These are phyloP conservation scores for Xylaria sp. DNA, from an alignment of 2,329 filamentous ascomycete genomes.

Conservation along the genomic window DNA sequence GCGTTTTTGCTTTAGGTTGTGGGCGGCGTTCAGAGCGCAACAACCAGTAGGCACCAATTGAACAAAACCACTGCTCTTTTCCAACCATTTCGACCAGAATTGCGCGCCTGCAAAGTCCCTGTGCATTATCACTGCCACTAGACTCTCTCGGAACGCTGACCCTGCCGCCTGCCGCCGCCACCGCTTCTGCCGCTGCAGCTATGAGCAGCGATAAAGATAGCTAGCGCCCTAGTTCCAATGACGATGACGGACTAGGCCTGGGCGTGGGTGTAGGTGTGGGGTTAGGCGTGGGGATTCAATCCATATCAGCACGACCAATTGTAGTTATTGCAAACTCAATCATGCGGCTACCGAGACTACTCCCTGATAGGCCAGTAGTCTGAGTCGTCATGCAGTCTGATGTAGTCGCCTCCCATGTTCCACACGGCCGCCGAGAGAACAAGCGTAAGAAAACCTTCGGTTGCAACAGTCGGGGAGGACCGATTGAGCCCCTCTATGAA, in stretches of 20 bases:
- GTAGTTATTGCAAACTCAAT: slow-evolving; percentile 40
- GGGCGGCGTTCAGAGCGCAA: neutral
- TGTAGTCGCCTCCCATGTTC: slow-evolving; percentile 34
- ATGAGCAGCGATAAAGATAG: slow-evolving; percentile 30
- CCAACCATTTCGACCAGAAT: neutral
- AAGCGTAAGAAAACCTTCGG: slow-evolving; percentile 28
- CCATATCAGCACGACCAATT: slow-evolving; percentile 49
- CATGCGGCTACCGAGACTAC: slow-evolving; percentile 49
- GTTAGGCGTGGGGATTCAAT: slow-evolving; percentile 34
- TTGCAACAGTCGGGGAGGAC: slow-evolving; percentile 37
- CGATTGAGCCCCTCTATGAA: slow-evolving; percentile 29
- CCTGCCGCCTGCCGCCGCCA: neutral
- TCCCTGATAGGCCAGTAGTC: slow-evolving; percentile 46
- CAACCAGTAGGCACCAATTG: slow-evolving; percentile 9
- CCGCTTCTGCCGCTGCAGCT: slow-evolving; percentile 11
- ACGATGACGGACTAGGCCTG: slow-evolving; percentile 34
- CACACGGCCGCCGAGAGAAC: slow-evolving; percentile 26
- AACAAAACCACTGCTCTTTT: slow-evolving; percentile 9
- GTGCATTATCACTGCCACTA: neutral
- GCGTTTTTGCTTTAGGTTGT: neutral
- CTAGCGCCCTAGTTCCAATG: slow-evolving; percentile 34
- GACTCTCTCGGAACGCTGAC: slow-evolving; percentile 10
- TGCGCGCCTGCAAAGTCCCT: slow-evolving; percentile 2
- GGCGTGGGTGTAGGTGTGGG: slow-evolving; percentile 44
- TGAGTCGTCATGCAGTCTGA: slow-evolving; percentile 43